phyloP scores from a whole-genome alignment of 1,284 basidiomycete species.

The Irpex sp. region DNA sequence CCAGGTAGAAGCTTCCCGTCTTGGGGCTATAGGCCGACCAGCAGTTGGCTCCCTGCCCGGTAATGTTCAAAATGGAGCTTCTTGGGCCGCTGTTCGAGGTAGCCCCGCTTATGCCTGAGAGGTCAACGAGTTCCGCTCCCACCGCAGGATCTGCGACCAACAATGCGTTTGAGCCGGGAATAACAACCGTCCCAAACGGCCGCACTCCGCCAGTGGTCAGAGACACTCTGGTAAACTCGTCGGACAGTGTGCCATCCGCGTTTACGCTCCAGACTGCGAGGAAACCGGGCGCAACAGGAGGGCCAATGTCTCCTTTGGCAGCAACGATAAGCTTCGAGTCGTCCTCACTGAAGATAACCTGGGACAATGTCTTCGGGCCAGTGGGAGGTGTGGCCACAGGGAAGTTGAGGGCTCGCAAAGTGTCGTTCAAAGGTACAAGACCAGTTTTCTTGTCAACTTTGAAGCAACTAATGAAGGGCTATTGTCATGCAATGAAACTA shows the following conservation, averaged over 20 bases:
- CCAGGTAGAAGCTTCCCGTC: constrained; percentile 48
- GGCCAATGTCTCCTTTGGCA: constrained; percentile 42
- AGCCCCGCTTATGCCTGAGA: constrained; percentile 19
- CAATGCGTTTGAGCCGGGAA: constrained; percentile 43
- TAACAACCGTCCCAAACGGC: constrained; percentile 45
- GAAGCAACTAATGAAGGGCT: constrained; percentile 35
- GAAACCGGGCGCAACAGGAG: constrained; percentile 37
- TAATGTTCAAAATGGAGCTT: constrained; percentile 34
- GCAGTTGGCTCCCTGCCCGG: constrained; percentile 43
- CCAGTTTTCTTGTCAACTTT: constrained; percentile 37
- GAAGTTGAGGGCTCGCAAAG: constrained; percentile 37
- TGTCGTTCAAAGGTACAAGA: constrained; percentile 34
- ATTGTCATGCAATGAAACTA: no score
- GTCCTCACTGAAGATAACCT: constrained; percentile 30
- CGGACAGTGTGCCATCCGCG: constrained; percentile 37
- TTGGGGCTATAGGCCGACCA: constrained; percentile 43
- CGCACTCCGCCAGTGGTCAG: constrained; percentile 36
- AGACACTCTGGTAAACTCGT: constrained; percentile 33
- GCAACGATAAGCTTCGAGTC: constrained; percentile 40
- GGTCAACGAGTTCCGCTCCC: constrained; percentile 44
- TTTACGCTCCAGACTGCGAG: constrained; percentile 44
- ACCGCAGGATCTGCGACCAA: constrained; percentile 43
- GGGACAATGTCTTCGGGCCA: constrained; percentile 11
- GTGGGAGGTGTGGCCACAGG: constrained; percentile 41
- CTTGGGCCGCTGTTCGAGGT: constrained; percentile 14